Evolutionary conservation across 2,329 filamentous ascomycete species (phyloP), one percentile per base, ranked within the genome.

Genomic region (Canariomyces notabilis): DNA sequence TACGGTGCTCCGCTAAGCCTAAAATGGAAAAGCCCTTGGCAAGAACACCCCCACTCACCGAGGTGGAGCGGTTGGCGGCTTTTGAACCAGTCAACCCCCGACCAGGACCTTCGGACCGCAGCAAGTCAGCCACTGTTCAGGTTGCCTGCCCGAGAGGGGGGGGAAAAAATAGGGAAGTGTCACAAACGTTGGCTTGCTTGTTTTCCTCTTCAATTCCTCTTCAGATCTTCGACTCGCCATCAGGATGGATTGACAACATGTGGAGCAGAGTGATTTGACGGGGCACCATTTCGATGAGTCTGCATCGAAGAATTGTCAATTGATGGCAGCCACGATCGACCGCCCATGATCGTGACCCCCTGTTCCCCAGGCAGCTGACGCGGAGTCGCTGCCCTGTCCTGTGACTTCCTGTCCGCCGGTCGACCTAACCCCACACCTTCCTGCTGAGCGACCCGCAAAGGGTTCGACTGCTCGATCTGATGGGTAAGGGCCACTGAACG

Each of bases 41-140:
- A 20, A 12, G 21, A 31, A 9, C 1, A 19, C 38, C 44, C 44
- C 44, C 37, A 42, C 37, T 37, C 37, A 21, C 44, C 23, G 44
- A 46, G 44, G 44, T 37, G 33, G 38, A 41, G 37, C 43, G 40
- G 21, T 15, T 34, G 44, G 32, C 44, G 33, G 44, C 44, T 33
- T 22, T 29, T 12, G 7, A 29, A 9, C 26, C 26, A 29, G 4
- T 11, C 4, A 12, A 9, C 26, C 26, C 14, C 9, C 9, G 26
- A n/a, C n/a, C n/a, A n/a, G 32, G 32, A 34, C 32, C 32, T 4
- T n/a, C 32, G 19, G 34, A 19, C 16, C 34, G 11, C 16, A 36
- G 19, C 34, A 18, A 20, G n/a, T 20, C 33, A 34, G 32, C 32
- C 32, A 16, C 18, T 20, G 16, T 36, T 20, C 8, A 29, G 26